phyloP scores from a whole-genome alignment of 2,329 filamentous ascomycete species.

The Cordyceps farinosa region DNA sequence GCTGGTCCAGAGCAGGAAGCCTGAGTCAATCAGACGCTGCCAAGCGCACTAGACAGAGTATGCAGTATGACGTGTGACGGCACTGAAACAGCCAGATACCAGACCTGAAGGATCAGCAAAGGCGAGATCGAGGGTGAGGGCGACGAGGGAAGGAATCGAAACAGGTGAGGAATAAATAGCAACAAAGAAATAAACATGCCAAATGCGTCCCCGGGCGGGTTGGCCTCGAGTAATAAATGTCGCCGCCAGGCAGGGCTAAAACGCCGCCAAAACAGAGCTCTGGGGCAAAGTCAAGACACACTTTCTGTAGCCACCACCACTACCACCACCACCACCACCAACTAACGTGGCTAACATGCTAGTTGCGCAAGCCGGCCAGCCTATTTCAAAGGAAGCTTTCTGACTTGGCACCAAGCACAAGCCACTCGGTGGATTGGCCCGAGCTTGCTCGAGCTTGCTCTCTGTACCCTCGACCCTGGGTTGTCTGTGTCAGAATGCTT shows the following conservation, averaged over 20 bases:
- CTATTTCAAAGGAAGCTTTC: conserved; percentile 1
- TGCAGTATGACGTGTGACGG: conserved; percentile 17
- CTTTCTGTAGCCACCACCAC: neutral
- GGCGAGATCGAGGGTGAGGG: neutral
- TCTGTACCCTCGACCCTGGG: neutral
- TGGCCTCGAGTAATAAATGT: conserved; percentile 13
- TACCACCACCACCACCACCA: neutral
- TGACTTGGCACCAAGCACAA: conserved; percentile 10
- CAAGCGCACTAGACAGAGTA: conserved; percentile 7
- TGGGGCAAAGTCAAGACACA: neutral
- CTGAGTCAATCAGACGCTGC: conserved; percentile 11
- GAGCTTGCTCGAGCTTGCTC: neutral
- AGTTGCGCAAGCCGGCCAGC: neutral
- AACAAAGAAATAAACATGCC: conserved; percentile 1
- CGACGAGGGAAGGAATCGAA: conserved; percentile 5
- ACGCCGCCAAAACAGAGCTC: neutral
- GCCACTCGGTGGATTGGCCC: conserved; percentile 11
- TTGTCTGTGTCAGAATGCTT: conserved; percentile 2
- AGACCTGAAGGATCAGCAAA: conserved; percentile 12
- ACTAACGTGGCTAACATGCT: neutral
- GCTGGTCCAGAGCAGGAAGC: neutral
- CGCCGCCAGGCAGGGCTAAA: neutral
- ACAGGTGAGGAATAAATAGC: neutral
- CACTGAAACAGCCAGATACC: conserved; percentile 12
- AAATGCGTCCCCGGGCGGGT: neutral